Percentiles rank a stretch among this genome's conserved stretches.
Evolutionary conservation across 345 rosid species (phyloP).

Genomic region (Bretschneidera sinensis): DNA sequence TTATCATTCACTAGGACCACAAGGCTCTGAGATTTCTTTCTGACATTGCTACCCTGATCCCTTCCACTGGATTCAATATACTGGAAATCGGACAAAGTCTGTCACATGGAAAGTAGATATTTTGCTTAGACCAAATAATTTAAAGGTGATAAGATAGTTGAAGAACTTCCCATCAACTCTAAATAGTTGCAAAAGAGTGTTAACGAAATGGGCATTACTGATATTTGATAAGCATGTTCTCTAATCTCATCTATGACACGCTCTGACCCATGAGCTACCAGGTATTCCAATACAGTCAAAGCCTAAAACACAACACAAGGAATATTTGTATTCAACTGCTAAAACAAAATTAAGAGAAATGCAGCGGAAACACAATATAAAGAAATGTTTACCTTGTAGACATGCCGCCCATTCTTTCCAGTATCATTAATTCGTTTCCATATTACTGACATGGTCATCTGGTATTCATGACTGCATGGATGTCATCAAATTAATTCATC

Average conservation of each 20-base stretch:
- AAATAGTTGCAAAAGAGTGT: constrained; percentile 7
- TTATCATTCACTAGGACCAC: constrained; percentile 90
- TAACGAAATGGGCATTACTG: constrained; percentile 38
- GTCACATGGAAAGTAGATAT: constrained; percentile 25
- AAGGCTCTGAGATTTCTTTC: constrained; percentile 93
- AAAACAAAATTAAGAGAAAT: background rate
- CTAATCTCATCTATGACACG: constrained; percentile 80
- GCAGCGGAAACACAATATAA: background rate
- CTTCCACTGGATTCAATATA: constrained; percentile 91
- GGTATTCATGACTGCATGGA: constrained; percentile 81
- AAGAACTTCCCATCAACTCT: background rate
- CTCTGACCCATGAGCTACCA: constrained; percentile 91
- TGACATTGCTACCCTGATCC: constrained; percentile 96
- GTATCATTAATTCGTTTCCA: constrained; percentile 90
- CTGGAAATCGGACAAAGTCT: constrained; percentile 84
- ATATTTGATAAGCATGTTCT: constrained; percentile 87
- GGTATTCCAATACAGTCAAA: constrained; percentile 81
- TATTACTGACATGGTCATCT: constrained; percentile 71
- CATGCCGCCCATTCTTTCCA: constrained; percentile 98
- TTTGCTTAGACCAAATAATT: constrained; percentile 8
- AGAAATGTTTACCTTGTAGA: constrained; percentile 57
- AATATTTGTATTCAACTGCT: background rate
- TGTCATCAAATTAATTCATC: constrained; percentile 13
- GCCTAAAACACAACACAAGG: constrained; percentile 44
- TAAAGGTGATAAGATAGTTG: background rate